phyloP scores from a whole-genome alignment of 2,329 filamentous ascomycete genomes.

The Dactylonectria macrodidyma region DNA sequence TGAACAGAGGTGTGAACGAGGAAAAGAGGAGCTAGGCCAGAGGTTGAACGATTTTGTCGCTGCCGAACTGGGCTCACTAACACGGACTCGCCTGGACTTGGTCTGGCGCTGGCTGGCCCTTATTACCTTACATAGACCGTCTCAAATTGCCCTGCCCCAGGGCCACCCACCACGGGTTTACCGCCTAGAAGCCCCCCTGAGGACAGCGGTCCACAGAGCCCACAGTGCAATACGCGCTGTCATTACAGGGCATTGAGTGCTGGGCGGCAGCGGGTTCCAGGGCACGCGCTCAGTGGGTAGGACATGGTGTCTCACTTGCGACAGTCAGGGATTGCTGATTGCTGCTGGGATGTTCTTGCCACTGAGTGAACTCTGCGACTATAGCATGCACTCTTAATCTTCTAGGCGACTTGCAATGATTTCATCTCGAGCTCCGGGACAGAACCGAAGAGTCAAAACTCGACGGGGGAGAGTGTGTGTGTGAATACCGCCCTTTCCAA shows the following conservation, averaged over 20 bases:
- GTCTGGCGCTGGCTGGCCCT: conserved; percentile 20
- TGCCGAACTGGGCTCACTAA: conserved; percentile 49
- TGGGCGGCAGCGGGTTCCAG: conserved; percentile 20
- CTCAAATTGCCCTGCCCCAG: conserved; percentile 28
- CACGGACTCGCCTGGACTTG: conserved; percentile 36
- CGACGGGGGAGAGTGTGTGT: conserved; percentile 12
- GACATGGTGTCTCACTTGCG: conserved; percentile 15
- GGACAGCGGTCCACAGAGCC: conserved; percentile 10
- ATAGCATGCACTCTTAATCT: conserved; percentile 15
- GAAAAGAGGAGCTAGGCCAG: conserved; percentile 60
- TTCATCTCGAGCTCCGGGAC: conserved; percentile 3
- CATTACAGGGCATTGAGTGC: conserved; percentile 19
- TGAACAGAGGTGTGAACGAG: conserved; percentile 59
- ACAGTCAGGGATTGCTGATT: conserved; percentile 25
- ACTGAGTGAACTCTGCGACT: conserved; percentile 6
- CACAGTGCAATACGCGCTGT: conserved; percentile 21
- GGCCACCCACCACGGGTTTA: conserved; percentile 6
- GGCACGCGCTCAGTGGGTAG: conserved; percentile 11
- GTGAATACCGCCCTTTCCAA: conserved; percentile 22
- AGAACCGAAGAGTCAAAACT: background rate
- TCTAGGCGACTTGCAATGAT: background rate
- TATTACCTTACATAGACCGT: conserved; percentile 28
- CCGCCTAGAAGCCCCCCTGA: conserved; percentile 8
- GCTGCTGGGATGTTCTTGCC: conserved; percentile 22
- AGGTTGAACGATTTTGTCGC: conserved; percentile 60